Evolutionary conservation across 805 yeast genomes (phyloP).

Genomic region (Teunomyces pallodes): DNA sequence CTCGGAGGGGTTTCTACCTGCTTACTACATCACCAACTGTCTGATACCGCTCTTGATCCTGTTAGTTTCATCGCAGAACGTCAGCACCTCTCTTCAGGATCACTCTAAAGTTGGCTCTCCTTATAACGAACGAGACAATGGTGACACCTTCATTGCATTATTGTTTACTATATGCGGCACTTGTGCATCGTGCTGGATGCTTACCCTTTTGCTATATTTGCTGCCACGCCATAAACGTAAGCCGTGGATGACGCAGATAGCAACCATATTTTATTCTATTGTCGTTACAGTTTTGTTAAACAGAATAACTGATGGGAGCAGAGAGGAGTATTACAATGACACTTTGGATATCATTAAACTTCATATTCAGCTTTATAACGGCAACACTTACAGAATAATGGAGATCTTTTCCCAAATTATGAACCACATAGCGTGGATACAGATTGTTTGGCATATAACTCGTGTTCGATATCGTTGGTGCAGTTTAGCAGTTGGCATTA

Average conservation of each 20-base stretch:
- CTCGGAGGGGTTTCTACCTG: conserved; percentile 32
- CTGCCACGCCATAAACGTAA: conserved; percentile 50
- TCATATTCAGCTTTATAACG: conserved; percentile 34
- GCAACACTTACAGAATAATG: conserved; percentile 36
- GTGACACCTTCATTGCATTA: conserved; percentile 44
- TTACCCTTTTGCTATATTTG: conserved; percentile 53
- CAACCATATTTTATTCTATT: conserved; percentile 56
- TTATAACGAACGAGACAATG: conserved; percentile 32
- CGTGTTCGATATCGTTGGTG: conserved; percentile 23
- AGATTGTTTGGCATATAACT: conserved; percentile 36
- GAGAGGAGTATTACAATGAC: conserved; percentile 49
- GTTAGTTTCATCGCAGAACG: conserved; percentile 8
- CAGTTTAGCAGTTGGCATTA: conserved; percentile 21
- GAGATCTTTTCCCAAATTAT: conserved; percentile 41
- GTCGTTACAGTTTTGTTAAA: conserved; percentile 51
- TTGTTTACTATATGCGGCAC: conserved; percentile 54
- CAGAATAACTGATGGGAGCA: conserved; percentile 45
- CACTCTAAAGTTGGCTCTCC: conserved; percentile 13
- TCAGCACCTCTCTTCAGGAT: neutral
- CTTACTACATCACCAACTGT: conserved; percentile 50
- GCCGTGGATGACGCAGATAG: conserved; percentile 55
- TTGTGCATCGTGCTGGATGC: conserved; percentile 69
- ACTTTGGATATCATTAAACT: conserved; percentile 51
- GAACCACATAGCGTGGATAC: conserved; percentile 55
- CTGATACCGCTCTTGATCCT: conserved; percentile 11